Conservation (phyloP, 306 rosid genomes). For the Canavalia gladiata region DNA sequence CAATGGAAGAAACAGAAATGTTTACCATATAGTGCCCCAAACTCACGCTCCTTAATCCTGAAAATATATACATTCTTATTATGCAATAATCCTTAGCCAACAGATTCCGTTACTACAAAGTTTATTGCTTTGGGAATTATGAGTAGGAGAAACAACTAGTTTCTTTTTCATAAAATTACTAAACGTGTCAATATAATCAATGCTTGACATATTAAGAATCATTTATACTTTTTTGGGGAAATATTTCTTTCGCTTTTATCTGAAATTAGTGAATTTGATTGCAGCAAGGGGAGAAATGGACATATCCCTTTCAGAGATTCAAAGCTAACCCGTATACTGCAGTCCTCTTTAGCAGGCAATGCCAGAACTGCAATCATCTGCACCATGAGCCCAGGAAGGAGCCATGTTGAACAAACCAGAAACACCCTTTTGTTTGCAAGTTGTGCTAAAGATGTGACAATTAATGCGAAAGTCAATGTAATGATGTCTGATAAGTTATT, state of each 20-base stretch:
- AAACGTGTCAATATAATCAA: slow-evolving; percentile 26
- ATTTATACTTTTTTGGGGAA: background rate
- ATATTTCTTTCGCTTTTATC: slow-evolving; percentile 7
- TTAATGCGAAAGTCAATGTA: slow-evolving; percentile 88
- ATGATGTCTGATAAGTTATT: slow-evolving; percentile 87
- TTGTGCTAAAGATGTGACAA: slow-evolving; percentile 90
- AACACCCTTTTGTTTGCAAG: slow-evolving; percentile 97
- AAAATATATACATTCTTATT: slow-evolving; percentile 21
- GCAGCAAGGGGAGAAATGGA: slow-evolving; percentile 94
- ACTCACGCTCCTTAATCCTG: slow-evolving; percentile 26
- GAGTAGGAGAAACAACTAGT: slow-evolving; percentile 3
- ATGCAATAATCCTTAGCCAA: slow-evolving; percentile 17
- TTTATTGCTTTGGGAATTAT: slow-evolving; percentile 28
- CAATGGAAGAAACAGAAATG: slow-evolving; percentile 24
- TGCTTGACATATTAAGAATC: slow-evolving; percentile 32
- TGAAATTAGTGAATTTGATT: slow-evolving; percentile 39
- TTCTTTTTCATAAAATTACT: slow-evolving; percentile 21
- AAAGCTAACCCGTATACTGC: slow-evolving; percentile 94
- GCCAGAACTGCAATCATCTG: slow-evolving; percentile 96
- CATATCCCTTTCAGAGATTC: slow-evolving; percentile 98
- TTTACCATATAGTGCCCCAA: slow-evolving; percentile 38
- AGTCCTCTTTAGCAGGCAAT: slow-evolving; percentile 94
- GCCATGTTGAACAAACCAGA: slow-evolving; percentile 91
- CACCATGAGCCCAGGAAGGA: slow-evolving; percentile 91
- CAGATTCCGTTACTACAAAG: slow-evolving; percentile 1